Evolutionary conservation across 768 basidiomycete species (phyloP), one percentile per base, ranked within the genome.

Genomic region (Naganishia kalamii): DNA sequence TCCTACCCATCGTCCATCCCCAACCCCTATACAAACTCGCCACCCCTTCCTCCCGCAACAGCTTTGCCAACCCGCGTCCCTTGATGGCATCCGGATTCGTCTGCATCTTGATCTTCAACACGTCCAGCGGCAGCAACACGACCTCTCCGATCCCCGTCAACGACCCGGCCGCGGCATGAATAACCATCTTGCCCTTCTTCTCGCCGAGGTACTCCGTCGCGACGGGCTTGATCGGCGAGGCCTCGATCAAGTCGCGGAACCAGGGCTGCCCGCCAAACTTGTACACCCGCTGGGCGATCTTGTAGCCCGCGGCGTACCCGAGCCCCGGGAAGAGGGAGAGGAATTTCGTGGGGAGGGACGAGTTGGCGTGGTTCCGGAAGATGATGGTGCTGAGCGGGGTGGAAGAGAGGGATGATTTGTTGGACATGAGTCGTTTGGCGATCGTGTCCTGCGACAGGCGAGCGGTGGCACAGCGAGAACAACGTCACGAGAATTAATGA

Each of bases 231-330:
- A 52, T 11, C 2, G 50, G 29, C 23, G 41, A 32, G 11, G 41
- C 48, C 69, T 83, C 83, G 78, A 99, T 86, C 75, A 93, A 72
- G 80, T 98, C 96, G 80, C 92, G 88, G 80, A 97, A 96, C 84
- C 87, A 98, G 15, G 94, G 94, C 80, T 99, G 94, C 5, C 94
- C 94, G 68, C 94, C 94, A 73, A 98, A 99, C 80, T 96, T 99
- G 86, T 93, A 94, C 72, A 91, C 84, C 59, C 92, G 85, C 79
- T 97, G 92, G 0, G 90, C 80, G 74, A 97, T 81, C 79, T 98
- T 99, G 86, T 98, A 99, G 4, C 96, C 93, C 29, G 94, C 96
- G 4, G 96, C 94, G 76, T 99, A 99, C 1, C 94, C 94, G 3
- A 99, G 85, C 29, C 76, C 59, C 37, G 94, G 94, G 82, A 99